Base-by-base conservation (phyloP, 768 basidiomycete genomes). In the Postia placenta region DNA sequence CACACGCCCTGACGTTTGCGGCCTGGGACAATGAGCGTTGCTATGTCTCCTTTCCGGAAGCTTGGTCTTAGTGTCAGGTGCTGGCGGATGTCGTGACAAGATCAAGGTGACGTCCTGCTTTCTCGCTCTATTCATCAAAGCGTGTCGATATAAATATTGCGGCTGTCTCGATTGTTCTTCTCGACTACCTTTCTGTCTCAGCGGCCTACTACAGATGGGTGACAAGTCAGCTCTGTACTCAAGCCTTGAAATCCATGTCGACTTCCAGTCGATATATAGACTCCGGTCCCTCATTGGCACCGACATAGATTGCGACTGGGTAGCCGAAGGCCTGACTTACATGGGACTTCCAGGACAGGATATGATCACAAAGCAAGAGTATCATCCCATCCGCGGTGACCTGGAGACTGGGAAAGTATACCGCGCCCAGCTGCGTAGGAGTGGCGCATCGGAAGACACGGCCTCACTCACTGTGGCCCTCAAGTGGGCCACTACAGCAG, bases 401-500 rank as follows among this genome's bases (percentile, higher is more conserved):
- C n/a, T 2, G 15, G 11, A 36, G 20, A 33, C 15, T 33, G 30
- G 15, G 6, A 48, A 39, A 45, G 26, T 56, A 26, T 56, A 53
- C 24, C 48, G 44, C n/a, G 55, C 45, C 1, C 15, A 20, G 26
- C 35, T 53, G 36, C 40, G 50, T 24, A 20, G 20, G 45, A 20
- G 36, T 17, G 25, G 15, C 22, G 30, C 20, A 3, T 25, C 6
- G 14, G 5, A 17, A 17, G 45, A 24, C 11, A 36, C n/a, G 22
- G n/a, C 12, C 2, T 48, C 51, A n/a, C 12, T 56, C 22, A 47
- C 48, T 5, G 49, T 56, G 26, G 55, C 55, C 35, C 38, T 56
- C 33, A 56, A 53, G 40, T 56, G 55, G 55, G 55, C 44, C 14
- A 50, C 38, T 5, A 52, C 49, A 11, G n/a, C 28, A 22, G 33